phyloP scores from a whole-genome alignment of 2,329 filamentous ascomycete genomes.

The Trichoderma hamatum region DNA sequence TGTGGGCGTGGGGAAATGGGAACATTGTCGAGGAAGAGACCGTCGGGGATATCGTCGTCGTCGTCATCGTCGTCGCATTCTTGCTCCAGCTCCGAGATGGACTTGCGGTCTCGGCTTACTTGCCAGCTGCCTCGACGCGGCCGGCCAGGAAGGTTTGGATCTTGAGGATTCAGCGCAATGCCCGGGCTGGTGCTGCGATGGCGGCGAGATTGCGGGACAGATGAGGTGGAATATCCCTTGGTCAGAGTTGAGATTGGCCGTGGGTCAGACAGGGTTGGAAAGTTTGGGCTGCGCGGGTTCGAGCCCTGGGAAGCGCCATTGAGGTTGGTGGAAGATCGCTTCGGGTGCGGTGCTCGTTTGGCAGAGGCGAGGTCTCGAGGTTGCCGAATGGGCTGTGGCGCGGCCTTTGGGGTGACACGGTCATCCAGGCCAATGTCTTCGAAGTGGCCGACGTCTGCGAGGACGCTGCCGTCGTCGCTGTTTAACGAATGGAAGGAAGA shows the following conservation, averaged over 20 bases:
- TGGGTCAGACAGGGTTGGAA: slow-evolving; percentile 43
- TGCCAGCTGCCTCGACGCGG: slow-evolving; percentile 72
- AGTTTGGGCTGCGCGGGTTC: slow-evolving; percentile 57
- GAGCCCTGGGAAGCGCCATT: slow-evolving; percentile 49
- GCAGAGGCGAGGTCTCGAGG: slow-evolving; percentile 39
- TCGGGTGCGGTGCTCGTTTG: slow-evolving; percentile 39
- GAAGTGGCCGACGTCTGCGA: slow-evolving; percentile 79
- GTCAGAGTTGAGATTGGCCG: slow-evolving; percentile 35
- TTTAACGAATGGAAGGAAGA: slow-evolving; percentile 83
- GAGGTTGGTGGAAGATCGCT: slow-evolving; percentile 51
- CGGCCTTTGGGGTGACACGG: slow-evolving; percentile 53
- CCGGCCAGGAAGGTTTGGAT: slow-evolving; percentile 45
- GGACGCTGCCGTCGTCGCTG: slow-evolving; percentile 70
- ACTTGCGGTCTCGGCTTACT: slow-evolving; percentile 65
- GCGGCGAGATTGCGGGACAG: slow-evolving; percentile 44
- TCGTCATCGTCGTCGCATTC: slow-evolving; percentile 79
- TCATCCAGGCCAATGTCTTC: slow-evolving; percentile 86
- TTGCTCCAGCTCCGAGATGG: slow-evolving; percentile 69
- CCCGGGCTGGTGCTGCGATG: slow-evolving; percentile 57
- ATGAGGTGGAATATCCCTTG: slow-evolving; percentile 41
- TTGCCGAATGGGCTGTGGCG: slow-evolving; percentile 48
- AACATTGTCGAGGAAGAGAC: slow-evolving; percentile 78
- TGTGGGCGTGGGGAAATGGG: slow-evolving; percentile 74
- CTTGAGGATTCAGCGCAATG: slow-evolving; percentile 49
- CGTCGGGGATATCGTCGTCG: slow-evolving; percentile 76